A percentile compares a stretch with the other conserved stretches of the same genome.
phyloP scores from a whole-genome alignment of 1,284 basidiomycete species.

The Apiotrichum sp. region DNA sequence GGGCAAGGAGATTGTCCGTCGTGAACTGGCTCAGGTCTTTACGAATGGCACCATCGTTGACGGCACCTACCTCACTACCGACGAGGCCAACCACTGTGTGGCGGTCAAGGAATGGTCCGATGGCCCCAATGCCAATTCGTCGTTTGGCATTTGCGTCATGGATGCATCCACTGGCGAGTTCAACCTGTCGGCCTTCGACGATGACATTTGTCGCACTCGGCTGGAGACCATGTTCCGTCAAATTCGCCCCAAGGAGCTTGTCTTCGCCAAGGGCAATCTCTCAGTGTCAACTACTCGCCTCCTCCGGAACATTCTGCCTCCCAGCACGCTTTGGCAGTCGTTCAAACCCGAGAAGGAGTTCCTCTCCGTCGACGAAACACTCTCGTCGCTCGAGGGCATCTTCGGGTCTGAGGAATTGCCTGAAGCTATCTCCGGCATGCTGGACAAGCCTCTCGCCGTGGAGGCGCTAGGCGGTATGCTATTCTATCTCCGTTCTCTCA shows the following conservation, averaged over 20 bases:
- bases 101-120: conserved; percentile 59
- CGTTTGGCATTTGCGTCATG: conserved; percentile 87
- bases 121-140: conserved; percentile 24
- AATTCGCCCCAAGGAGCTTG: conserved; percentile 82
- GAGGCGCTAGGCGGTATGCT: conserved; percentile 83
- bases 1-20: conserved; percentile 71
- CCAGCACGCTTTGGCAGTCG: conserved; percentile 77
- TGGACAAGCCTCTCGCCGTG: conserved; percentile 60
- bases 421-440: conserved; percentile 65
- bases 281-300: conserved; percentile 73
- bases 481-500: conserved; percentile 84
- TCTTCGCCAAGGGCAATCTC: conserved; percentile 86
- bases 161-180: conserved; percentile 97
- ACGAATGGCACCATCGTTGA: conserved; percentile 97
- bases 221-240: conserved; percentile 92
- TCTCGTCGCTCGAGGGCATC: conserved; percentile 62
- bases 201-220: conserved; percentile 86
- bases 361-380: conserved; percentile 63
- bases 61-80: conserved; percentile 77
- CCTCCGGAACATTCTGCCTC: conserved; percentile 69
- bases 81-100: conserved; percentile 92
- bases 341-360: conserved; percentile 67
- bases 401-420: conserved; percentile 63
- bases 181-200: conserved; percentile 80
- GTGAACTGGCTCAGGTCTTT: conserved; percentile 91